Evolutionary conservation across 495 filamentous ascomycete genomes (phyloP).

Genomic region (Apiosordaria backusii): DNA sequence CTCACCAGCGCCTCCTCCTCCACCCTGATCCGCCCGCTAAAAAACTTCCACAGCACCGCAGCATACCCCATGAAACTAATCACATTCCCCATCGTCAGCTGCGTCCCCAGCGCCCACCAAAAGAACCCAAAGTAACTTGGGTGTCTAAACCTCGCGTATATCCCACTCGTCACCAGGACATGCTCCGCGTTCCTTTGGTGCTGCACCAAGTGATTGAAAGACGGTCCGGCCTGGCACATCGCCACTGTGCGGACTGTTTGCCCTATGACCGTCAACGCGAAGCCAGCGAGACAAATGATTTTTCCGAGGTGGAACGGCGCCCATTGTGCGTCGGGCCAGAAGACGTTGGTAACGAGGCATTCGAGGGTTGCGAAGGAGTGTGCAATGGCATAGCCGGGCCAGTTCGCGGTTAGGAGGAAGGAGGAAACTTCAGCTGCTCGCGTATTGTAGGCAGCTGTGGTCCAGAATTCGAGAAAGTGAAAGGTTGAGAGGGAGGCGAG

Average conservation of each 20-base stretch:
- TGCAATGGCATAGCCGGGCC: conserved; percentile 77
- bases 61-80: conserved; percentile 72
- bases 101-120: conserved; percentile 95
- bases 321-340: conserved; percentile 54
- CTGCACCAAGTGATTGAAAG: conserved; percentile 89
- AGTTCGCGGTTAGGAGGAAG: conserved; percentile 85
- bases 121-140: conserved; percentile 97
- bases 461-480: conserved; percentile 95
- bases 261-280: conserved; percentile 63
- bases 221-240: conserved; percentile 84
- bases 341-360: conserved; percentile 54
- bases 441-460: conserved; percentile 81
- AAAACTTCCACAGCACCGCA: conserved; percentile 79
- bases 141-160: conserved; percentile 64
- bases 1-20: conserved; percentile 74
- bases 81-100: conserved; percentile 81
- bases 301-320: conserved; percentile 31
- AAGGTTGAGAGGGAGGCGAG: conserved; percentile 69
- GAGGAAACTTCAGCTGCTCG: conserved; percentile 62
- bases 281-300: conserved; percentile 49
- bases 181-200: conserved; percentile 62
- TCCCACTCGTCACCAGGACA: conserved; percentile 71
- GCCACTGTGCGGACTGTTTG: conserved; percentile 71
- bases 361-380: conserved; percentile 71
- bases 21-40: conserved; percentile 63